Evolutionary conservation across 257 asterid species (phyloP).

Genomic region (Salvia rosmarinus): DNA sequence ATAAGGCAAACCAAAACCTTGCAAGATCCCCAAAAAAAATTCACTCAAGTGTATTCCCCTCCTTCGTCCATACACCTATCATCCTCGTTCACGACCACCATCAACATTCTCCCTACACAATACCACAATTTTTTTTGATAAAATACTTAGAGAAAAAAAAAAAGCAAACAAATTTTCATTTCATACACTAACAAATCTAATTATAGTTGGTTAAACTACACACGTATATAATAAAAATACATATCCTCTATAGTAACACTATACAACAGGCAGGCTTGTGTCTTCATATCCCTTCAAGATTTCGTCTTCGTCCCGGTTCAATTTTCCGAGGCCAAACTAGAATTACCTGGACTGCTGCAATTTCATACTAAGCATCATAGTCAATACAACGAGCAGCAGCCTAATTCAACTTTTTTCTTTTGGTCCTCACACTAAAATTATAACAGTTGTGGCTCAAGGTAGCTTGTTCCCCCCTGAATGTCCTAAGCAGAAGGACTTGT

Average conservation of each 20-base stretch:
- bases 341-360: constrained; percentile 14
- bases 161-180: constrained; percentile 1
- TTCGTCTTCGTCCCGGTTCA: too few species aligned
- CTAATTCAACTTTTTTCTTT: neutral
- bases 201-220: constrained; percentile 14
- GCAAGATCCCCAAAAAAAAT: too few species aligned
- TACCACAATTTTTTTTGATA: too few species aligned
- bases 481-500: constrained; percentile 3
- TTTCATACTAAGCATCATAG: constrained; percentile 5
- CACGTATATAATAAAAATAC: neutral
- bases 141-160: neutral
- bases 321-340: constrained; percentile 23
- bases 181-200: constrained; percentile 18
- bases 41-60: too few species aligned
- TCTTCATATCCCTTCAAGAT: neutral
- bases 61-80: too few species aligned
- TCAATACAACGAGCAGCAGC: neutral
- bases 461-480: neutral
- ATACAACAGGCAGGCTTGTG: constrained; percentile 25
- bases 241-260: constrained; percentile 39
- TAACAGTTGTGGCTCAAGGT: constrained; percentile 14
- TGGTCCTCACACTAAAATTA: constrained; percentile 16
- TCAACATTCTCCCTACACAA: too few species aligned
- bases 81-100: too few species aligned
- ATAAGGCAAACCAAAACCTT: too few species aligned